Base-by-base conservation (phyloP, 2,329 filamentous ascomycete genomes). In the Basipetospora chlamydospora region DNA sequence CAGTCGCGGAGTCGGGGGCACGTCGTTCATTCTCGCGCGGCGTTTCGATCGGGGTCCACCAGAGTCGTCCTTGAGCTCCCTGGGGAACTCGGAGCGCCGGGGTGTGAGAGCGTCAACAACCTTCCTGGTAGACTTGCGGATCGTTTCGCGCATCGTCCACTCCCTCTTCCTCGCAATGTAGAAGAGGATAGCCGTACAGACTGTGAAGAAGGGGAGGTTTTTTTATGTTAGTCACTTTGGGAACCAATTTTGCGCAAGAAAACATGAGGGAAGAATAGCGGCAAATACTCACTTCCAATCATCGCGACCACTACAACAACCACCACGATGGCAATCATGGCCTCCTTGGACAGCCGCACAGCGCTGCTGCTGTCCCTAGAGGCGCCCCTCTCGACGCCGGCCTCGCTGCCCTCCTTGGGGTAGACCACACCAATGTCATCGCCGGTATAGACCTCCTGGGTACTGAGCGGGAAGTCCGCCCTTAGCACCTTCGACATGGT, bases 81-180 rank as follows among this genome's bases (percentile, higher is more conserved):
- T 64, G 3, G 74, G 73, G 41, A 78, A 78, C 45, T 76, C 71
- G 39, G 64, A 56, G 39, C 73, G 63, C 33, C 73, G 60, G 5
- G 74, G 74, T n/a, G 74, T 78, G 38, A 79, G 61, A 5, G 66
- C 74, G 4, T 64, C 68, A 29, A 68, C 70, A 20, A 79, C 71
- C 48, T 64, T 73, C 42, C 64, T 66, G 22, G 74, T 73, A 2
- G 81, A 86, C 44, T 71, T 73, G 38, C 77, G 70, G 39, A 92
- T 64, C 21, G 67, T 80, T 51, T 82, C 73, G 40, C 77, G 73
- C 45, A 90, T 64, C 45, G 77, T 80, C 84, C 84, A 90, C 55
- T 87, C 81, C 32, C 77, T 73, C 60, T 84, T 86, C 65, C 90
- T 90, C 38, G 84, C 80, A 26, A 88, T 54, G 54, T 78, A 84